A percentile compares a stretch with the other conserved stretches of the same genome.
Evolutionary conservation across 1,139 yeast species (phyloP).

Genomic region (Cylindricascospora bacillispora): DNA sequence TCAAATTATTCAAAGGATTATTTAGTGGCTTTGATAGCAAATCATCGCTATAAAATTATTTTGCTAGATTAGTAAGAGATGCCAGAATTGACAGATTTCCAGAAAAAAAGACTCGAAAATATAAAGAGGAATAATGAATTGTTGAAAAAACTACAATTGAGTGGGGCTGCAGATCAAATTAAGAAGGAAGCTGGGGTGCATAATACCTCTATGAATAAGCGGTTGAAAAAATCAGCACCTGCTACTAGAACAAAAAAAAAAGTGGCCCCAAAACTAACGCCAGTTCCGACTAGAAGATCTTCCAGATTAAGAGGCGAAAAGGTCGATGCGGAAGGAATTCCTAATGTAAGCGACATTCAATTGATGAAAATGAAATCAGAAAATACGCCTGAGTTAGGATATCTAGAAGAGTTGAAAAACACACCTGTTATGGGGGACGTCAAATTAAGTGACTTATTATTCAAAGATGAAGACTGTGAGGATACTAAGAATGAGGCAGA

Average conservation of each 20-base stretch:
- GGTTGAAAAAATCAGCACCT: conserved; percentile 14
- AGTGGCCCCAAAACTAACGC: conserved; percentile 15
- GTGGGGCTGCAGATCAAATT: conserved; percentile 29
- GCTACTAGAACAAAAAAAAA: conserved; percentile 12
- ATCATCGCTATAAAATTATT: no score
- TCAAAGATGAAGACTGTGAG: conserved; percentile 20
- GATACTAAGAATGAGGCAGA: conserved; percentile 17
- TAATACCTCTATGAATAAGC: conserved; percentile 11
- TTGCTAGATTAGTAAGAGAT: no score
- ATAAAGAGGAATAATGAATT: conserved; percentile 44
- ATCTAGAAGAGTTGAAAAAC: conserved; percentile 38
- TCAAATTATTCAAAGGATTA: no score
- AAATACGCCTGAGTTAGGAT: conserved; percentile 27
- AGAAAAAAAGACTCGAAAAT: conserved; percentile 52
- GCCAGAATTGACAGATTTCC: conserved; percentile 49
- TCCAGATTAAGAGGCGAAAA: conserved; percentile 51
- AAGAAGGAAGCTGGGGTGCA: conserved; percentile 20
- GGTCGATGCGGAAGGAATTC: conserved; percentile 23
- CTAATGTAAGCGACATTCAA: conserved; percentile 19
- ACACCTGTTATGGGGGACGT: conserved; percentile 53
- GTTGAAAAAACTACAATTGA: conserved; percentile 35
- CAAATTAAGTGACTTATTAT: conserved; percentile 40
- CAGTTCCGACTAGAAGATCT: conserved; percentile 47
- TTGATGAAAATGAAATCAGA: conserved; percentile 19
- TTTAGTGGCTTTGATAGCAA: no score